Evolutionary conservation across 441 rosid species (phyloP).

Genomic region (Gossypium trilobum): DNA sequence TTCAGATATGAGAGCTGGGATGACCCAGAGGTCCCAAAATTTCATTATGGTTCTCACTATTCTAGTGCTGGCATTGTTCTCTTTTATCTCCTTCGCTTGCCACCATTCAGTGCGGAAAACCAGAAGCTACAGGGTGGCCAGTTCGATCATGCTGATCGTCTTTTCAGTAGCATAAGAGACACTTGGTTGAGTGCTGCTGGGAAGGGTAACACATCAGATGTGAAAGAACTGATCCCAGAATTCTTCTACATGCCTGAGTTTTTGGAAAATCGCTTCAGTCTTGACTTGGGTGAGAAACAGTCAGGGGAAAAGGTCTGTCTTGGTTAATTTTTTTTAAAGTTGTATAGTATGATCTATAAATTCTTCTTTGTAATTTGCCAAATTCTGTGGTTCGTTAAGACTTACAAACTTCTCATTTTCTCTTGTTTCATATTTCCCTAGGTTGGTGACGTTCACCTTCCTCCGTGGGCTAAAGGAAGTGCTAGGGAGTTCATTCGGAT

Average conservation of each 20-base stretch:
- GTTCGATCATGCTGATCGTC: conserved; percentile 99
- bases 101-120: conserved; percentile 94
- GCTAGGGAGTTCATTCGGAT: conserved; percentile 80
- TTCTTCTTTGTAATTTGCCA: conserved; percentile 8
- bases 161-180: conserved; percentile 82
- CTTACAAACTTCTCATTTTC: conserved; percentile 11
- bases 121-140: conserved; percentile 99
- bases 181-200: conserved; percentile 99
- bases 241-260: conserved; percentile 99
- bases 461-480: conserved; percentile 99
- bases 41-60: conserved; percentile 99
- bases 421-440: conserved; percentile 19
- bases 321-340: conserved; percentile 3
- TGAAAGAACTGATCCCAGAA: conserved; percentile 97
- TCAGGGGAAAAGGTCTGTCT: conserved; percentile 93
- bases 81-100: conserved; percentile 94
- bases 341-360: neutral
- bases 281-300: conserved; percentile 95
- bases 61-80: conserved; percentile 99
- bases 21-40: conserved; percentile 99
- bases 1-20: conserved; percentile 99
- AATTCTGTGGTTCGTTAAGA: neutral
- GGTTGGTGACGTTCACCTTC: conserved; percentile 89
- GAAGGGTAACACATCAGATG: conserved; percentile 95
- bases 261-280: conserved; percentile 72